These are phyloP conservation scores for Glycine soja DNA, from an alignment of 306 rosid genomes.

Conservation along the genomic window DNA sequence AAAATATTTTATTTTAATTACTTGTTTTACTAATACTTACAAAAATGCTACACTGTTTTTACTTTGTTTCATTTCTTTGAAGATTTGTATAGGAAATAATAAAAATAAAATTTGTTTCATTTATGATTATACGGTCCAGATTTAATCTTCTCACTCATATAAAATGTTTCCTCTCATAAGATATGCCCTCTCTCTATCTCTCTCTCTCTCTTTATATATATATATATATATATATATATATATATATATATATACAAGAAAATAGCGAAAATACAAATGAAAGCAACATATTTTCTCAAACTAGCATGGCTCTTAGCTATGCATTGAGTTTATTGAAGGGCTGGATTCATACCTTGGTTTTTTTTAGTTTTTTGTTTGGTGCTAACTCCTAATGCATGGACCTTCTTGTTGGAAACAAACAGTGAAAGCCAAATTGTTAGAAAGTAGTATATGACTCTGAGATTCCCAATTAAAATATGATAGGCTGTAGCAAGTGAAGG, in stretches of 20 bases:
- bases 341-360: conserved; percentile 31
- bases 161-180: too few relatives aligned
- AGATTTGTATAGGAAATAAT: background rate
- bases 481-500: conserved; percentile 99
- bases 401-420: conserved; percentile 35
- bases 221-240: too few relatives aligned
- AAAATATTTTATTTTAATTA: background rate
- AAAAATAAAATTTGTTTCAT: background rate
- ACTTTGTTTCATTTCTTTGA: background rate
- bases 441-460: conserved; percentile 40
- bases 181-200: too few relatives aligned
- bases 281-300: background rate
- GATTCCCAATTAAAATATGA: conserved; percentile 44
- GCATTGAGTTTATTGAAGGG: conserved; percentile 19
- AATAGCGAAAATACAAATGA: background rate
- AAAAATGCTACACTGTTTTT: background rate
- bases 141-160: too few relatives aligned
- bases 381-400: conserved; percentile 12
- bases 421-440: conserved; percentile 26
- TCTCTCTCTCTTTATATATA: too few relatives aligned
- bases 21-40: background rate
- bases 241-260: too few relatives aligned
- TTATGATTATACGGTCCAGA: too few relatives aligned
- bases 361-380: conserved; percentile 31
- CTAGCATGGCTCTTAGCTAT: background rate